Conservation (phyloP, 257 asterid genomes). For the Nicotiana otophora region DNA sequence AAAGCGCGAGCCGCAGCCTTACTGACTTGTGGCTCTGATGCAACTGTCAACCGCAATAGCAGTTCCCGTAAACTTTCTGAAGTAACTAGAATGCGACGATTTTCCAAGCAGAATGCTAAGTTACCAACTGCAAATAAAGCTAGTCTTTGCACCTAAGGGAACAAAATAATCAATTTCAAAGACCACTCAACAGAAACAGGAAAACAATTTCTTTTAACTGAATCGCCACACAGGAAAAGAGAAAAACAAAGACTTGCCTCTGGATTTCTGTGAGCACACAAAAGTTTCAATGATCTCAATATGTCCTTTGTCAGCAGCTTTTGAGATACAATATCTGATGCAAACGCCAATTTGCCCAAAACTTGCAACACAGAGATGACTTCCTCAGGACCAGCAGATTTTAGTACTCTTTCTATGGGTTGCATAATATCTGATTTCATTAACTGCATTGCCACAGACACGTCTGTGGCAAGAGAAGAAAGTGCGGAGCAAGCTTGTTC, state of each 20-base stretch:
- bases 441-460: constrained; percentile 85
- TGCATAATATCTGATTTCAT: constrained; percentile 93
- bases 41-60: constrained; percentile 81
- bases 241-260: constrained; percentile 57
- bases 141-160: constrained; percentile 72
- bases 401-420: constrained; percentile 85
- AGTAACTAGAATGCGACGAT: constrained; percentile 73
- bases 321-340: constrained; percentile 87
- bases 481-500: constrained; percentile 99
- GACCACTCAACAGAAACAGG: constrained; percentile 8
- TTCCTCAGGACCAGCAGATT: constrained; percentile 72
- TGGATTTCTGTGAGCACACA: constrained; percentile 76
- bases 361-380: constrained; percentile 88
- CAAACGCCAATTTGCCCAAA: constrained; percentile 74
- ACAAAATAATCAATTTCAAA: constrained; percentile 13
- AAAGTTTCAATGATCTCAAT: constrained; percentile 63
- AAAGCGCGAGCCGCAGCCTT: constrained; percentile 98
- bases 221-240: not conserved
- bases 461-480: constrained; percentile 87
- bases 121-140: constrained; percentile 91
- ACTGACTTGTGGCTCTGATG: constrained; percentile 63
- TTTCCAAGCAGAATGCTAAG: constrained; percentile 89
- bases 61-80: constrained; percentile 98
- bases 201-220: not conserved
- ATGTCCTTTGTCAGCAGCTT: constrained; percentile 88